phyloP scores from a whole-genome alignment of 768 basidiomycete species.

The Pholiota conissans region DNA sequence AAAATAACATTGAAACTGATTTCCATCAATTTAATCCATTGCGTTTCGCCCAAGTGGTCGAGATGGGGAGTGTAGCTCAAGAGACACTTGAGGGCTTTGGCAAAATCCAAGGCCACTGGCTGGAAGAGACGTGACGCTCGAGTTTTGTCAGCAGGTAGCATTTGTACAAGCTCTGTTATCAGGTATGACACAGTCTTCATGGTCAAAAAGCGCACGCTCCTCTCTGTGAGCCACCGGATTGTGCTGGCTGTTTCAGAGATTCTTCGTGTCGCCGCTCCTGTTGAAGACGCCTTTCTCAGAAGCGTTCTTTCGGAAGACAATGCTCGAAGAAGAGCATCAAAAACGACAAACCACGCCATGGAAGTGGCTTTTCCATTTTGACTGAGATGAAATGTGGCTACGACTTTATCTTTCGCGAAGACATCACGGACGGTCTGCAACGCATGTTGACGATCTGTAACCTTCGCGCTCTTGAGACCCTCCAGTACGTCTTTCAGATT shows the following conservation, averaged over 20 bases:
- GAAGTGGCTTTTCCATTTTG: conserved; percentile 33
- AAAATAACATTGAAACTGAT: conserved; percentile 79
- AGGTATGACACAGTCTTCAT: conserved; percentile 55
- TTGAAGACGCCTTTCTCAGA: conserved; percentile 41
- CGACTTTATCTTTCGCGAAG: conserved; percentile 50
- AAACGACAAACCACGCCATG: conserved; percentile 61
- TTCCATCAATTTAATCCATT: conserved; percentile 70
- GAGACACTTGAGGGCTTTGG: conserved; percentile 72
- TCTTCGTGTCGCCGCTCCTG: conserved; percentile 45
- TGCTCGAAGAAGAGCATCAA: conserved; percentile 68
- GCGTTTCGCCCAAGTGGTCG: conserved; percentile 62
- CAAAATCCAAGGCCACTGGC: conserved; percentile 76
- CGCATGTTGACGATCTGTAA: conserved; percentile 72
- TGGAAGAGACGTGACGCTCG: conserved; percentile 39
- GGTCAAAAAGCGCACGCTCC: conserved; percentile 55
- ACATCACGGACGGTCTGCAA: conserved; percentile 47
- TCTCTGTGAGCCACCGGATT: conserved; percentile 75
- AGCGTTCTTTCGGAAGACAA: conserved; percentile 63
- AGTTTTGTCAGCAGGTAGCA: conserved; percentile 50
- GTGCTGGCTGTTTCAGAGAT: conserved; percentile 65
- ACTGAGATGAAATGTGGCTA: conserved; percentile 41
- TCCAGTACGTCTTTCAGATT: conserved; percentile 50
- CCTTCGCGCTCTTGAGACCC: conserved; percentile 58
- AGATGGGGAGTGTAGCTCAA: conserved; percentile 73
- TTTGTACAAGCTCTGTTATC: conserved; percentile 63